These are phyloP conservation scores for Neohortaea acidophila DNA, from an alignment of 495 filamentous ascomycete genomes.

Conservation along the genomic window DNA sequence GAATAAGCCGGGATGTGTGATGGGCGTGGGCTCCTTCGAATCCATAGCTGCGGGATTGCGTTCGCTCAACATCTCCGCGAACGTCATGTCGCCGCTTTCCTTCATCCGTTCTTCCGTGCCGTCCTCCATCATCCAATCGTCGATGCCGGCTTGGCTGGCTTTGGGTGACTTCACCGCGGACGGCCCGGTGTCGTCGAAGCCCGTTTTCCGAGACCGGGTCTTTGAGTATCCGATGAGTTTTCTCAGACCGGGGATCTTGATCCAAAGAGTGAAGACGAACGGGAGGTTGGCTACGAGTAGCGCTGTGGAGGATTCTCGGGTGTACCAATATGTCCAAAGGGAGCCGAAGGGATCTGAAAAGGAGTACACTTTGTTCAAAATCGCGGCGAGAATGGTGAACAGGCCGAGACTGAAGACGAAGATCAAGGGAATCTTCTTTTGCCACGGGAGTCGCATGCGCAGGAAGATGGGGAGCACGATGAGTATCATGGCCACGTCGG, in stretches of 20 bases:
- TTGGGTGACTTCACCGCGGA: too few species aligned
- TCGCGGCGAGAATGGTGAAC: constrained; percentile 47
- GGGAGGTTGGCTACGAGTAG: constrained; percentile 51
- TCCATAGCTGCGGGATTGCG: too few species aligned
- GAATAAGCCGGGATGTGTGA: not conserved
- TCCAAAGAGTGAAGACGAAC: constrained; percentile 38
- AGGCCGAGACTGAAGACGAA: constrained; percentile 39
- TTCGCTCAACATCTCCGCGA: not conserved
- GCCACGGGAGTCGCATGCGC: constrained; percentile 25
- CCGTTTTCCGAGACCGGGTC: too few species aligned
- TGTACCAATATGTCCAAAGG: constrained; percentile 53
- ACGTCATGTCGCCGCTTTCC: not conserved
- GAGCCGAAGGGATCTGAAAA: constrained; percentile 40
- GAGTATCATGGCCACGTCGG: constrained; percentile 45
- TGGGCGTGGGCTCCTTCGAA: not conserved
- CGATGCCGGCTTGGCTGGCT: too few species aligned
- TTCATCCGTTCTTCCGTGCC: not conserved
- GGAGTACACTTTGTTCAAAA: constrained; percentile 52
- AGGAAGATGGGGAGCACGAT: constrained; percentile 47
- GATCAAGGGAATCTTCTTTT: constrained; percentile 38
- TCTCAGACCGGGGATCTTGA: too few species aligned
- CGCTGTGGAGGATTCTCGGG: constrained; percentile 46
- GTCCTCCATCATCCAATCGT: too few species aligned
- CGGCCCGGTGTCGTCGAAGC: too few species aligned
- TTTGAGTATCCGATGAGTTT: too few species aligned